A percentile compares a stretch with the other conserved stretches of the same genome.
These are phyloP conservation scores for Melastoma candidum DNA, from an alignment of 441 rosid species.

Conservation along the genomic window DNA sequence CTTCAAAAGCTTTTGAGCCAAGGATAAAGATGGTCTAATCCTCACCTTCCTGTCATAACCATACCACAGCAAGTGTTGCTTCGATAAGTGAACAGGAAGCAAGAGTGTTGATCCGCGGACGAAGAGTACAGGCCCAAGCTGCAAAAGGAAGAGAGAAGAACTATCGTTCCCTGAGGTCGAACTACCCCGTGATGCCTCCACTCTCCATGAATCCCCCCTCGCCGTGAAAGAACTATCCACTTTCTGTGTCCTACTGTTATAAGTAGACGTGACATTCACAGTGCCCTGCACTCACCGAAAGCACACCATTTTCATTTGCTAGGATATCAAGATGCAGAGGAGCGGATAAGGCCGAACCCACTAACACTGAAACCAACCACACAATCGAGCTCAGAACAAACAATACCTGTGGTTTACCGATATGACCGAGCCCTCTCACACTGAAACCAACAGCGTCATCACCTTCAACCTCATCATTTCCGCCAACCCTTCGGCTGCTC, in stretches of 20 bases:
- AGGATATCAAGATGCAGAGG: too few relatives aligned
- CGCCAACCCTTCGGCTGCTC: slow-evolving; percentile 11
- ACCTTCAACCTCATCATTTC: slow-evolving; percentile 12
- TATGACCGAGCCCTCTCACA: slow-evolving; percentile 39
- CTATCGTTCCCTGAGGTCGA: slow-evolving; percentile 53
- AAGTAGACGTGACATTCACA: slow-evolving; percentile 68
- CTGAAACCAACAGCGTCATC: slow-evolving; percentile 44
- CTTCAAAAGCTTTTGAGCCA: too few relatives aligned
- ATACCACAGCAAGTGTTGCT: slow-evolving; percentile 97
- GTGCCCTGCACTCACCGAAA: slow-evolving; percentile 38
- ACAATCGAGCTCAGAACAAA: too few relatives aligned
- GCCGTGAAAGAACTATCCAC: slow-evolving; percentile 79
- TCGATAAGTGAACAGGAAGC: slow-evolving; percentile 82
- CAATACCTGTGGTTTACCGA: slow-evolving; percentile 62
- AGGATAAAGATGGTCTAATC: not conserved
- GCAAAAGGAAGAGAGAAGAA: slow-evolving; percentile 82
- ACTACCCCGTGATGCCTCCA: slow-evolving; percentile 74
- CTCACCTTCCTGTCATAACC: slow-evolving; percentile 92
- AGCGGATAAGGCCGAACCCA: too few relatives aligned
- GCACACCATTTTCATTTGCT: too few relatives aligned
- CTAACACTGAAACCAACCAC: too few relatives aligned
- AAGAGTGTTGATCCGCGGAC: slow-evolving; percentile 84
- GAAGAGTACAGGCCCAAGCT: slow-evolving; percentile 87
- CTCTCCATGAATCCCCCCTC: slow-evolving; percentile 94
- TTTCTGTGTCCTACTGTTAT: slow-evolving; percentile 59